A percentile compares a stretch with the other conserved stretches of the same genome.
These are phyloP conservation scores for Tilletia walkeri DNA, from an alignment of 1,284 basidiomycete species.

Conservation along the genomic window DNA sequence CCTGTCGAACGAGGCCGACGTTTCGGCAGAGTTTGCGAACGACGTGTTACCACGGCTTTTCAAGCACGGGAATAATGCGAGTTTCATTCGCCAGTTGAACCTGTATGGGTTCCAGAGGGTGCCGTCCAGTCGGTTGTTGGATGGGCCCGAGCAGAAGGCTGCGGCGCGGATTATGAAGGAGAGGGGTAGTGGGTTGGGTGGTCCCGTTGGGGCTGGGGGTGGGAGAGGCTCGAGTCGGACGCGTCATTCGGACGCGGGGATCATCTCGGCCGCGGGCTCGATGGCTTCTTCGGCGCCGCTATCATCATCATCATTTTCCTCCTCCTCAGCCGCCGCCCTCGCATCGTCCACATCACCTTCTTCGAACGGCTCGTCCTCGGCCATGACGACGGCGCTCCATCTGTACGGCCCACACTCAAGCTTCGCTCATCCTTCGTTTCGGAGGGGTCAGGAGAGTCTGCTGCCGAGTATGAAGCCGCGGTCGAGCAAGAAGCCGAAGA, in stretches of 20 bases:
- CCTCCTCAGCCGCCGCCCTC: no score
- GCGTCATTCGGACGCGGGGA: slow-evolving; percentile 7
- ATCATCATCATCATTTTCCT: no score
- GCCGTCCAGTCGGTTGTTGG: slow-evolving; percentile 48
- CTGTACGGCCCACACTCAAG: slow-evolving; percentile 52
- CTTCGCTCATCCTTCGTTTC: slow-evolving; percentile 53
- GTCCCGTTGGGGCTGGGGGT: slow-evolving; percentile 10
- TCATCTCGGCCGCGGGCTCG: neutral
- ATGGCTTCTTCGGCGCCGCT: no score
- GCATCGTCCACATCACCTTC: neutral
- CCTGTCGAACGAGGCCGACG: slow-evolving; percentile 48
- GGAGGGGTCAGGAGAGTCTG: slow-evolving; percentile 44
- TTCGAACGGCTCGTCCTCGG: neutral
- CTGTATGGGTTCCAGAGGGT: slow-evolving; percentile 55
- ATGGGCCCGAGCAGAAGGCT: slow-evolving; percentile 45
- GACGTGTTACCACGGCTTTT: slow-evolving; percentile 52
- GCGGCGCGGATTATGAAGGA: slow-evolving; percentile 22
- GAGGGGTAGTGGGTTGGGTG: neutral
- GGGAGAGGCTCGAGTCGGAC: slow-evolving; percentile 27
- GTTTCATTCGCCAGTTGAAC: slow-evolving; percentile 54
- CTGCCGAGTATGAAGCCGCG: slow-evolving; percentile 54
- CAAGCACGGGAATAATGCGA: slow-evolving; percentile 55
- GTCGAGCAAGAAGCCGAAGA: slow-evolving; percentile 53
- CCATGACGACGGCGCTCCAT: slow-evolving; percentile 41
- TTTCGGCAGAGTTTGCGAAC: slow-evolving; percentile 50